These are phyloP conservation scores for Rauvolfia tetraphylla DNA, from an alignment of 257 asterid species.

Conservation along the genomic window DNA sequence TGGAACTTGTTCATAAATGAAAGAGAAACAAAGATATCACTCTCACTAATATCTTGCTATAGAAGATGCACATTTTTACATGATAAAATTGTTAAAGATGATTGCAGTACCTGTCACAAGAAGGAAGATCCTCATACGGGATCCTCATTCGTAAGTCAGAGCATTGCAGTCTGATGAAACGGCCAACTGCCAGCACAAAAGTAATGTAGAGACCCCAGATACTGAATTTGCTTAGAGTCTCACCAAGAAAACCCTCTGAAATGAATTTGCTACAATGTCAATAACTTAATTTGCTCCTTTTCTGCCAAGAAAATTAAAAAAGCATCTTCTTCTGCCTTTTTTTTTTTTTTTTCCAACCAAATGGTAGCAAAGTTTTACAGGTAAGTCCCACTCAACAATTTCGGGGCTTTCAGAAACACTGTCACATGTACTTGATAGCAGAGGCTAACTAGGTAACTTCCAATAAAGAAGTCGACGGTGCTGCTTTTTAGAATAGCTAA, in stretches of 20 bases:
- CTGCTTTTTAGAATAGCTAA: background rate
- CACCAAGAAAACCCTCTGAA: conserved; percentile 97
- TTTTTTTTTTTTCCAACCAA: background rate
- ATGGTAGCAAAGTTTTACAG: background rate
- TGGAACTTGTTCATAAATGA: background rate
- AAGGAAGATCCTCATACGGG: conserved; percentile 97
- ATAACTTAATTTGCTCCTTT: background rate
- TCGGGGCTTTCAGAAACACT: background rate
- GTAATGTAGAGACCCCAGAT: conserved; percentile 99
- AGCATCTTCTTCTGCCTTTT: background rate
- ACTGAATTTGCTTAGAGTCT: conserved; percentile 97
- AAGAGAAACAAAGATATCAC: background rate
- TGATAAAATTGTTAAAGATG: background rate
- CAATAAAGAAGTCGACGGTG: background rate
- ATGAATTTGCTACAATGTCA: conserved; percentile 22
- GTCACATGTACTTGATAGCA: background rate
- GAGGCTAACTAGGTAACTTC: background rate
- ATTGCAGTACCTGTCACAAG: conserved; percentile 87
- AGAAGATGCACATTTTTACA: background rate
- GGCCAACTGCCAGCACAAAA: conserved; percentile 98
- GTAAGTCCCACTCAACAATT: background rate
- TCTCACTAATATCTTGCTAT: background rate
- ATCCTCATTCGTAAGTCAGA: conserved; percentile 96
- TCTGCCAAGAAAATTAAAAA: no score
- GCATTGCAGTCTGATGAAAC: conserved; percentile 93